Evolutionary conservation across 1,139 yeast species (phyloP).

Genomic region (Yamadazyma sp.): DNA sequence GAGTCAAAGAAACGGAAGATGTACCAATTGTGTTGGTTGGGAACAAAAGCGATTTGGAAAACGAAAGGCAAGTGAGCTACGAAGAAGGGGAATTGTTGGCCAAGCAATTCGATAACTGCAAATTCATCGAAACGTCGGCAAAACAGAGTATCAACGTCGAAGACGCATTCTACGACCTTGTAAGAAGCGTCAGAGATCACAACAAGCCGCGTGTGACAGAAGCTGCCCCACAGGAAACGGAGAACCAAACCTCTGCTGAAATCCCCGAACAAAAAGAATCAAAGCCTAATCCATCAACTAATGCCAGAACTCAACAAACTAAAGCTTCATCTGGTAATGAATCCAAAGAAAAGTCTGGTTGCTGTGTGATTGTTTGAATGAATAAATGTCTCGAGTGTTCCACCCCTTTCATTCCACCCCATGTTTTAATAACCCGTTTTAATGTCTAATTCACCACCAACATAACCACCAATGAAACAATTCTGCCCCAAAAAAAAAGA

Average conservation of each 20-base stretch:
- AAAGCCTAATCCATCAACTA: conserved; percentile 7
- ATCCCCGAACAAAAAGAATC: conserved; percentile 11
- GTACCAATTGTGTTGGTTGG: conserved; percentile 79
- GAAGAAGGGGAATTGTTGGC: conserved; percentile 84
- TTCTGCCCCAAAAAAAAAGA: no score
- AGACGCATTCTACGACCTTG: conserved; percentile 81
- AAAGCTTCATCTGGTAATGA: conserved; percentile 19
- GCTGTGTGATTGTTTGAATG: conserved; percentile 44
- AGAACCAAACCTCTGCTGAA: conserved; percentile 5
- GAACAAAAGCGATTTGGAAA: conserved; percentile 58
- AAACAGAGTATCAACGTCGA: conserved; percentile 92
- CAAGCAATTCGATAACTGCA: conserved; percentile 66
- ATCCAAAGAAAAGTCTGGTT: conserved; percentile 42
- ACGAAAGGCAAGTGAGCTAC: conserved; percentile 77
- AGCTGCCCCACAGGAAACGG: conserved; percentile 8
- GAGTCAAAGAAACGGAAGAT: conserved; percentile 77
- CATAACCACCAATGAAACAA: not conserved
- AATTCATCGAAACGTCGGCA: conserved; percentile 91
- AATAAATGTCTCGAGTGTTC: not conserved
- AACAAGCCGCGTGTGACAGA: conserved; percentile 11
- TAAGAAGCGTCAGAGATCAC: conserved; percentile 51
- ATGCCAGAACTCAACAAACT: conserved; percentile 15
- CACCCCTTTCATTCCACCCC: conserved; percentile 1
- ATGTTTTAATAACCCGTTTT: conserved; percentile 1
- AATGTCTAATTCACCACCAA: not conserved